Evolutionary conservation across 108 stramenopile species (phyloP).

Genomic region (Asterionellopsis glacialis): DNA sequence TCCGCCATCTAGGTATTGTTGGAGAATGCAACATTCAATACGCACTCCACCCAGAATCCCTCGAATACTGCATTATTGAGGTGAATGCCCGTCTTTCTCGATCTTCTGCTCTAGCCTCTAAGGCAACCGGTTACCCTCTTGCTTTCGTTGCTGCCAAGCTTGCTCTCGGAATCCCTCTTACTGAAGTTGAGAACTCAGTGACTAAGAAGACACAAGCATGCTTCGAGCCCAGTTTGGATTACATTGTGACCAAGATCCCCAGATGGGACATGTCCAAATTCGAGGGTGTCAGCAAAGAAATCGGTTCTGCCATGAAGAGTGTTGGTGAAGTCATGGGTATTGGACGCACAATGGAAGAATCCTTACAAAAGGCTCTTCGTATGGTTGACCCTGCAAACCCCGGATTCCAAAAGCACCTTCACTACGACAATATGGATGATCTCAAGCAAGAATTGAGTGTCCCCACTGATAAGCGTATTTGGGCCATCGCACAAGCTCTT

Average conservation of each 20-base stretch:
- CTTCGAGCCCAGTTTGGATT: constrained; percentile 98
- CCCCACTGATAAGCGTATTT: constrained; percentile 90
- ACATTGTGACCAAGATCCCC: constrained; percentile 97
- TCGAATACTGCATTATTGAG: constrained; percentile 97
- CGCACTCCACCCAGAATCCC: constrained; percentile 90
- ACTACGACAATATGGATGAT: constrained; percentile 49
- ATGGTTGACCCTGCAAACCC: constrained; percentile 93
- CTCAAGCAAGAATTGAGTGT: constrained; percentile 70
- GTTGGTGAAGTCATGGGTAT: constrained; percentile 99
- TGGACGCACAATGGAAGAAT: constrained; percentile 95
- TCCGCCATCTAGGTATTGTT: constrained; percentile 95
- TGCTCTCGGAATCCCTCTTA: constrained; percentile 88
- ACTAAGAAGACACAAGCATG: constrained; percentile 95
- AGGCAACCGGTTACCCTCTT: constrained; percentile 98
- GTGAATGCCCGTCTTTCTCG: constrained; percentile 97
- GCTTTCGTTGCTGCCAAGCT: constrained; percentile 98
- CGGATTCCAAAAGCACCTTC: constrained; percentile 64
- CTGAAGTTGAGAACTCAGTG: constrained; percentile 92
- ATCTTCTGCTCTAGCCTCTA: constrained; percentile 96
- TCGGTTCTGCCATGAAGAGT: constrained; percentile 97
- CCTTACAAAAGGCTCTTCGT: constrained; percentile 96
- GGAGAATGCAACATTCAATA: constrained; percentile 99
- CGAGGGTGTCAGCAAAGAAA: constrained; percentile 78
- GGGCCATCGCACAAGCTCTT: constrained; percentile 89
- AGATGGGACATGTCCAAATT: constrained; percentile 99